phyloP scores from a whole-genome alignment of 805 yeast species.

The Cyberlindnera xishuangbannaensis region DNA sequence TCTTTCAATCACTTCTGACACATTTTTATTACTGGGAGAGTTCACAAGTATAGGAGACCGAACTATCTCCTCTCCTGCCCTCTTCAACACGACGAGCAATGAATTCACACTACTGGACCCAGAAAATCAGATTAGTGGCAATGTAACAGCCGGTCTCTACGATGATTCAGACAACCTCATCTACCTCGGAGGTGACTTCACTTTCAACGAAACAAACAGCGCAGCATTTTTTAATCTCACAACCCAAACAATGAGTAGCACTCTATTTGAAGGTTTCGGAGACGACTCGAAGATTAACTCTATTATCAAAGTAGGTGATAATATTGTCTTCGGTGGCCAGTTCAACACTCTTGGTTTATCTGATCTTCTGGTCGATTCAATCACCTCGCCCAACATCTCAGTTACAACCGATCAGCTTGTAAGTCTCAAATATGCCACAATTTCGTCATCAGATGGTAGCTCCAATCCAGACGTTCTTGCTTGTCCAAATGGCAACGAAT shows the following conservation, averaged over 20 bases:
- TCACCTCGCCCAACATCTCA: conserved; percentile 35
- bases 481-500: conserved; percentile 55
- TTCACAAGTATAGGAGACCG: conserved; percentile 20
- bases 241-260: conserved; percentile 33
- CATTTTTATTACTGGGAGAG: conserved; percentile 28
- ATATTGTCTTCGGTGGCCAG: conserved; percentile 74
- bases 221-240: conserved; percentile 58
- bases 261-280: conserved; percentile 78
- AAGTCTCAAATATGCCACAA: conserved; percentile 50
- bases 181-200: conserved; percentile 78
- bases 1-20: conserved; percentile 28
- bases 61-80: conserved; percentile 26
- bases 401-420: conserved; percentile 55
- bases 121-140: conserved; percentile 26
- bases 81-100: conserved; percentile 28
- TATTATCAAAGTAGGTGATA: conserved; percentile 46
- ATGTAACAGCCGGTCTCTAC: conserved; percentile 40
- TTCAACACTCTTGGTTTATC: conserved; percentile 43
- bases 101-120: conserved; percentile 25
- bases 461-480: conserved; percentile 24
- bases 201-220: conserved; percentile 46
- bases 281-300: conserved; percentile 52
- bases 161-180: conserved; percentile 43
- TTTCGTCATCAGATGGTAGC: conserved; percentile 36
- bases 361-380: conserved; percentile 22